Evolutionary conservation across 1,139 yeast genomes (phyloP), one percentile per base, ranked within the genome.

Genomic region (Schizosaccharomyces versatilis): DNA sequence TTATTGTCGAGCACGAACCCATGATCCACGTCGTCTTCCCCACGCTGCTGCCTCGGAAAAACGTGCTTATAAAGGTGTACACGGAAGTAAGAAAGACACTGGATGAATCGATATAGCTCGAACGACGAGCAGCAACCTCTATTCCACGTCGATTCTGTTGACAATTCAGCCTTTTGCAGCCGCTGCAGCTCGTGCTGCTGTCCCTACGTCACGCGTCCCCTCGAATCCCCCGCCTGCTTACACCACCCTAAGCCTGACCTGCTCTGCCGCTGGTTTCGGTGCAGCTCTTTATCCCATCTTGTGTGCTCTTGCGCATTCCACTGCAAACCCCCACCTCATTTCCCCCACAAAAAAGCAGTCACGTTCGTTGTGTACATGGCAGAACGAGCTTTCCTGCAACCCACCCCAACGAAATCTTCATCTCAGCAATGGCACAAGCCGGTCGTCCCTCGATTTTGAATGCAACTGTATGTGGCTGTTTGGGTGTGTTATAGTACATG

Each of bases 11-110:
- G 40, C 56, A 51, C 24, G 56, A 55, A 5, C 54, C 53, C 15
- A 51, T 56, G 15, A 51, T 60, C n/a, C 53, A 56, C 7, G 59
- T 60, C 7, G 56, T 58, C 7, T 60, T 60, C 40, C 61, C 47
- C 41, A 53, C 40, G 8, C 39, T 53, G 24, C 19, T 53, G 14
- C 55, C 55, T 8, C 44, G 55, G 8, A 38, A 19, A 17, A 39
- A 53, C 15, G 39, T 38, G 32, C 17, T 53, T 7, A 42, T 42
- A 17, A 38, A 38, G 14, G 55, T 53, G 32, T 53, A 53, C 36
- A 41, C 32, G 8, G 54, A 53, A 36, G 41, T 44, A 2, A 24
- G 32, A 24, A 24, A 24, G 32, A 24, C 32, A 24, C 32, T 24
- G 32, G 32, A 24, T 5, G 32, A 24, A 5, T 24, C 32, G 32